These are phyloP conservation scores for Umbelopsis sp. DNA, from an alignment of 192 early-diverging fungal genomes.

Conservation along the genomic window DNA sequence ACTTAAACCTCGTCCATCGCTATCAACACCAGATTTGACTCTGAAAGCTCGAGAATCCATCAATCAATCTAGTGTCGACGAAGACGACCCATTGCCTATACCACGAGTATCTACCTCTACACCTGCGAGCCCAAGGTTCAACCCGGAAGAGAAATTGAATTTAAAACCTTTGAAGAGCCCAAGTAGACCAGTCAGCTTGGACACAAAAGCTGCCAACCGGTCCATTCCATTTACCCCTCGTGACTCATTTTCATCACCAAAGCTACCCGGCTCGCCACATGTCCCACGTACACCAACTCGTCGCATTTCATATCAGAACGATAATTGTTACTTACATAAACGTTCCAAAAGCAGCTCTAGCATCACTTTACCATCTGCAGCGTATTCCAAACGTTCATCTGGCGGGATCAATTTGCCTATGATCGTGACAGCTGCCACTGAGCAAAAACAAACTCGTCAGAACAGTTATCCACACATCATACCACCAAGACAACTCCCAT, in stretches of 20 bases:
- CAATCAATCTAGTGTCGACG: too few species aligned
- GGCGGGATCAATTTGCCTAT: slow-evolving; percentile 8
- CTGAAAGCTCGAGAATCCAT: neutral
- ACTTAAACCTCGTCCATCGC: slow-evolving; percentile 1
- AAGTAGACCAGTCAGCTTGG: neutral
- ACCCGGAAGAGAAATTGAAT: neutral
- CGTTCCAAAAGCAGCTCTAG: slow-evolving; percentile 12
- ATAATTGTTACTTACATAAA: slow-evolving; percentile 5
- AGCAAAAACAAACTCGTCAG: slow-evolving; percentile 2
- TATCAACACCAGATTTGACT: slow-evolving; percentile 12
- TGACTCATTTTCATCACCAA: neutral
- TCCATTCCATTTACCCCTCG: slow-evolving; percentile 4
- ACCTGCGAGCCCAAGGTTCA: neutral
- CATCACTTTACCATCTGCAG: neutral
- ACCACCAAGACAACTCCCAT: slow-evolving; percentile 17
- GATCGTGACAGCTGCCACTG: slow-evolving; percentile 2
- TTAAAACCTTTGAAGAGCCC: neutral
- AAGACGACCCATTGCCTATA: slow-evolving; percentile 3
- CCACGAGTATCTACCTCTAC: slow-evolving; percentile 12
- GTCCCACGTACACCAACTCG: neutral
- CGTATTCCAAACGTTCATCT: slow-evolving; percentile 4
- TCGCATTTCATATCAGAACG: slow-evolving; percentile 11
- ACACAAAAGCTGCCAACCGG: neutral
- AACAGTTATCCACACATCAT: neutral
- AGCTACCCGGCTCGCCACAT: slow-evolving; percentile 4